Evolutionary conservation across 257 asterid genomes (phyloP), one percentile per base, ranked within the genome.

Genomic region (Solanum pimpinellifolium): DNA sequence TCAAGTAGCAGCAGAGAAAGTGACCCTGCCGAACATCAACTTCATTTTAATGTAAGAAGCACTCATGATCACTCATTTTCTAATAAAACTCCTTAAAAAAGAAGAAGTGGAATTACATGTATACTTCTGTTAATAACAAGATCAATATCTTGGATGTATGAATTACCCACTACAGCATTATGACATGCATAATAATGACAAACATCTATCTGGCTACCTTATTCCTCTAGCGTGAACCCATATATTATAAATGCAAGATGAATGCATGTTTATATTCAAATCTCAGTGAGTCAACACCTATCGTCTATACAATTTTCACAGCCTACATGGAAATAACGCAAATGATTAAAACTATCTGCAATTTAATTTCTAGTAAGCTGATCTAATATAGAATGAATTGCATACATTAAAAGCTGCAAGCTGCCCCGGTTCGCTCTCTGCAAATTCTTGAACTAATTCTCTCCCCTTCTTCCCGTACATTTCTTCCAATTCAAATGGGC

Each of bases 401-500:
- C 62, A 72, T 91, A 94, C 99, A 85, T 96, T 92, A 89, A 93
- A 96, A 88, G 94, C 90, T 56, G 92, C 70, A 59, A 96, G 93
- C 91, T 95, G 96, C 83, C 99, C 98, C 29, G 93, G 94, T 76
- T 95, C 98, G 65, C 92, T 60, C 49, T 93, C 91, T 2, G 94
- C 95, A 33, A 95, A 89, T 90, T 96, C 99, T 88, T 90, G 94
- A 85, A 94, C 96, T 89, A 96, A 89, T 74, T 93, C 98, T 23
- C 93, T 90, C 76, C 93, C 98, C 88, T 93, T 96, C 89, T 91
- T 93, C 75, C 92, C 98, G 29, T 94, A 94, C 98, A 96, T 95
- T 60, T 88, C 86, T 68, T 80, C 65, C 52, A 31, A 88, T 81
- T 65, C 69, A 75, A 21, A 78, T 39, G 87, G 83, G 85, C 83